These are phyloP conservation scores for Exophiala sp. DNA, from an alignment of 2,329 filamentous ascomycete genomes.

Conservation along the genomic window DNA sequence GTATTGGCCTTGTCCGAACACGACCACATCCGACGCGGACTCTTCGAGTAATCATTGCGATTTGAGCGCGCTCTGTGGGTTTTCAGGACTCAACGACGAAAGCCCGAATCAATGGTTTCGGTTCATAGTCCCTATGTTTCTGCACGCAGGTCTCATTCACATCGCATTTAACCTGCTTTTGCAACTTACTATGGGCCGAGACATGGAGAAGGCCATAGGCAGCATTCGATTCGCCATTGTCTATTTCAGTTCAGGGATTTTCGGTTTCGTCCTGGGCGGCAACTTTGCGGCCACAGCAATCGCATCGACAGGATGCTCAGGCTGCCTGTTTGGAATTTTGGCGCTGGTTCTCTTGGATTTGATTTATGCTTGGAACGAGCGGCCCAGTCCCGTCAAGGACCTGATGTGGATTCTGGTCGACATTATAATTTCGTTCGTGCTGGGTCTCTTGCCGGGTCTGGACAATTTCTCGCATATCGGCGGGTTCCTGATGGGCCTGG, in stretches of 20 bases:
- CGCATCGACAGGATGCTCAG: conserved; percentile 83
- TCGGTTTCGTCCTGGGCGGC: conserved; percentile 90
- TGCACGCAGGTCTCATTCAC: conserved; percentile 90
- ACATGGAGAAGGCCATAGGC: conserved; percentile 90
- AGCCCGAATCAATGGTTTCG: conserved; percentile 91
- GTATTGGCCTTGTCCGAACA: conserved; percentile 76
- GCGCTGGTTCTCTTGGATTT: conserved; percentile 85
- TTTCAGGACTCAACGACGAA: conserved; percentile 70
- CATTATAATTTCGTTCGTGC: conserved; percentile 82
- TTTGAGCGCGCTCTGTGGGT: conserved; percentile 78
- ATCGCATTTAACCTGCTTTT: conserved; percentile 94
- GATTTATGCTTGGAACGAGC: conserved; percentile 85
- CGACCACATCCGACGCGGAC: conserved; percentile 57
- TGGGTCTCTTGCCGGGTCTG: conserved; percentile 84
- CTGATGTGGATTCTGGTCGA: conserved; percentile 84
- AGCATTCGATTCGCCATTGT: conserved; percentile 83
- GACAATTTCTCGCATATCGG: conserved; percentile 99
- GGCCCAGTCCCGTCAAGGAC: conserved; percentile 72
- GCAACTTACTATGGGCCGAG: conserved; percentile 81
- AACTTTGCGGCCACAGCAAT: conserved; percentile 84
- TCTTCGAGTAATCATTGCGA: conserved; percentile 59
- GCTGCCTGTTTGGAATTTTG: conserved; percentile 85
- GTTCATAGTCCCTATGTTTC: conserved; percentile 92
- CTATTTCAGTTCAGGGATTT: conserved; percentile 88
- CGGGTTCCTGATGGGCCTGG: conserved; percentile 87